Percentiles rank a stretch among this genome's conserved stretches.
Conservation (phyloP, 768 basidiomycete species). For the Tricholoma hemisulphureum region DNA sequence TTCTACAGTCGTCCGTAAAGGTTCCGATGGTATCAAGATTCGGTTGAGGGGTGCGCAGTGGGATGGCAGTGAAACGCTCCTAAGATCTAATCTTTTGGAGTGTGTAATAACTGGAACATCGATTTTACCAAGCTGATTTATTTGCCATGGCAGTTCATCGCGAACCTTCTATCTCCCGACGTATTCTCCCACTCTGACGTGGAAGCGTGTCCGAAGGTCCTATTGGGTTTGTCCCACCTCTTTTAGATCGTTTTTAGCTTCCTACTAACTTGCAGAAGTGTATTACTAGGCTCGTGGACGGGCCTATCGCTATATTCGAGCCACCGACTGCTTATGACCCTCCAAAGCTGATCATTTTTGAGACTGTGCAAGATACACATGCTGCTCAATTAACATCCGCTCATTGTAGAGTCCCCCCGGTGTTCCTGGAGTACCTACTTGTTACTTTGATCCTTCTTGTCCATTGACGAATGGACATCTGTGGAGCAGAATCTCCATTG, state of each 20-base stretch:
- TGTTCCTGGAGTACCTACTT: conserved; percentile 69
- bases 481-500: conserved; percentile 33
- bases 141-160: conserved; percentile 33
- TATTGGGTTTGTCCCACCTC: conserved; percentile 42
- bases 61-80: conserved; percentile 56
- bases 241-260: conserved; percentile 1
- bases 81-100: conserved; percentile 54
- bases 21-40: conserved; percentile 53
- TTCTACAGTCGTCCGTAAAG: conserved; percentile 50
- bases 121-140: background rate
- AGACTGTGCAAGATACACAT: conserved; percentile 56
- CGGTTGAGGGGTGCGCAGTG: conserved; percentile 58
- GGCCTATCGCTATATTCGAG: conserved; percentile 64
- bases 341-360: conserved; percentile 56
- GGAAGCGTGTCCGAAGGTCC: conserved; percentile 57
- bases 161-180: conserved; percentile 70
- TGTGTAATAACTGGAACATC: conserved; percentile 26
- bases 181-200: conserved; percentile 63
- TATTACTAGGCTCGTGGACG: conserved; percentile 54
- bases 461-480: conserved; percentile 52
- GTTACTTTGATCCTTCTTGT: conserved; percentile 65
- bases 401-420: conserved; percentile 61
- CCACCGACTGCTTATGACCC: conserved; percentile 47
- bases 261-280: conserved; percentile 45
- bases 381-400: conserved; percentile 52